Evolutionary conservation across 148 eudicot species (phyloP).

Genomic region (Euryodendron excelsum): DNA sequence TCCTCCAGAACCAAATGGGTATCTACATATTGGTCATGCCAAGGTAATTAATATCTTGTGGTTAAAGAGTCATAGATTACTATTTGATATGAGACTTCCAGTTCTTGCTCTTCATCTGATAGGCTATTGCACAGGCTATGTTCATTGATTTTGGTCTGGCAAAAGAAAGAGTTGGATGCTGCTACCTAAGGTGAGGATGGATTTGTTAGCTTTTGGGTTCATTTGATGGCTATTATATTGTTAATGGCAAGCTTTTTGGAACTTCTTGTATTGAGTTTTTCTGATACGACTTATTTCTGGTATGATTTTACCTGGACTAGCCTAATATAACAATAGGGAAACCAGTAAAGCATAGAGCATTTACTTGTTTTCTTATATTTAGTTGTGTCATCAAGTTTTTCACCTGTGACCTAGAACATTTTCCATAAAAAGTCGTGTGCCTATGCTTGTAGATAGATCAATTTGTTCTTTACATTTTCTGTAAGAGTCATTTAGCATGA

Average conservation of each 20-base stretch:
- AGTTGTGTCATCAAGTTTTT: not conserved
- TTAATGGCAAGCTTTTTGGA: not conserved
- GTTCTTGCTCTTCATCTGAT: conserved; percentile 12
- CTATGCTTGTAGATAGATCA: not conserved
- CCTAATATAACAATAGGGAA: not conserved
- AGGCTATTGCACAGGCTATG: conserved; percentile 62
- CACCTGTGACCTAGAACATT: not conserved
- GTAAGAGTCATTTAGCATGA: not conserved
- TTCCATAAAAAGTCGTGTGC: not conserved
- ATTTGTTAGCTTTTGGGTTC: conserved; percentile 1
- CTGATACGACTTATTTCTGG: not conserved
- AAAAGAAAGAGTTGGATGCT: conserved; percentile 85
- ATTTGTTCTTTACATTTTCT: not conserved
- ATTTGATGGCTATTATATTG: not conserved
- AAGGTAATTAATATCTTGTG: conserved; percentile 46
- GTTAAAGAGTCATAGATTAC: conserved; percentile 1
- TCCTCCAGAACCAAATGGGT: conserved; percentile 99
- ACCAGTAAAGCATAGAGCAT: not conserved
- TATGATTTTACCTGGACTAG: not conserved
- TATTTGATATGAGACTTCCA: conserved; percentile 1
- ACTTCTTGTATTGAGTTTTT: not conserved
- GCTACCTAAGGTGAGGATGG: conserved; percentile 70
- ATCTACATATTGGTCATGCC: conserved; percentile 97
- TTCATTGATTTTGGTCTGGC: conserved; percentile 96
- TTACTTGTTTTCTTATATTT: not conserved